Percentiles rank a stretch among this genome's conserved stretches.
Evolutionary conservation across 2,329 filamentous ascomycete species (phyloP).

Genomic region (Davidsoniella virescens): DNA sequence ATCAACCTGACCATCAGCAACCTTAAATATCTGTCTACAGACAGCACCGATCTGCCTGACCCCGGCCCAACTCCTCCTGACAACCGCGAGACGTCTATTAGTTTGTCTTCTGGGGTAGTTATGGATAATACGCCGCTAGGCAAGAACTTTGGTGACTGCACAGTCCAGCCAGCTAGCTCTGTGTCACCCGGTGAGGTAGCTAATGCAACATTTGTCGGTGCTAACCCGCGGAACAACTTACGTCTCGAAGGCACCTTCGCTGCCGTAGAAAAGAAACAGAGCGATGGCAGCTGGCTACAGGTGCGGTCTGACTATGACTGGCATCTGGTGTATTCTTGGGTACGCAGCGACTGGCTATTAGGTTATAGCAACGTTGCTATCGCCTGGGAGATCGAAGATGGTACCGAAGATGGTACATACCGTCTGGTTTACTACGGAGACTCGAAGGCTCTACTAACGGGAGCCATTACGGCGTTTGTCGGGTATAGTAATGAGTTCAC

Average conservation of each 20-base stretch:
- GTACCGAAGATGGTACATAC: slow-evolving; percentile 50
- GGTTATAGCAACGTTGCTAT: slow-evolving; percentile 63
- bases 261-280: slow-evolving; percentile 41
- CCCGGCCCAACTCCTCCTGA: slow-evolving; percentile 52
- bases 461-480: slow-evolving; percentile 50
- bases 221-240: slow-evolving; percentile 78
- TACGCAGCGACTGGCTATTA: slow-evolving; percentile 49
- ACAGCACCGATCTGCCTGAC: slow-evolving; percentile 23
- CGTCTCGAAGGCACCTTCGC: slow-evolving; percentile 63
- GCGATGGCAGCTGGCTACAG: slow-evolving; percentile 36
- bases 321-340: slow-evolving; percentile 68
- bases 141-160: slow-evolving; percentile 52
- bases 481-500: slow-evolving; percentile 45
- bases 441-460: slow-evolving; percentile 43
- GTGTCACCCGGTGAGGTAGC: slow-evolving; percentile 38
- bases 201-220: slow-evolving; percentile 58
- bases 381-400: slow-evolving; percentile 46
- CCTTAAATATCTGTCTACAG: slow-evolving; percentile 46
- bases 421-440: slow-evolving; percentile 74
- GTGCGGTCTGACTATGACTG: slow-evolving; percentile 69
- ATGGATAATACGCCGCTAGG: slow-evolving; percentile 51
- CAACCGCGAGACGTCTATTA: slow-evolving; percentile 57
- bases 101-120: slow-evolving; percentile 65
- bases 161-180: slow-evolving; percentile 29
- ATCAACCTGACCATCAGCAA: slow-evolving; percentile 61